A percentile compares a stretch with the other conserved stretches of the same genome.
These are phyloP conservation scores for Albizia julibrissin DNA, from an alignment of 306 rosid genomes.

Conservation along the genomic window DNA sequence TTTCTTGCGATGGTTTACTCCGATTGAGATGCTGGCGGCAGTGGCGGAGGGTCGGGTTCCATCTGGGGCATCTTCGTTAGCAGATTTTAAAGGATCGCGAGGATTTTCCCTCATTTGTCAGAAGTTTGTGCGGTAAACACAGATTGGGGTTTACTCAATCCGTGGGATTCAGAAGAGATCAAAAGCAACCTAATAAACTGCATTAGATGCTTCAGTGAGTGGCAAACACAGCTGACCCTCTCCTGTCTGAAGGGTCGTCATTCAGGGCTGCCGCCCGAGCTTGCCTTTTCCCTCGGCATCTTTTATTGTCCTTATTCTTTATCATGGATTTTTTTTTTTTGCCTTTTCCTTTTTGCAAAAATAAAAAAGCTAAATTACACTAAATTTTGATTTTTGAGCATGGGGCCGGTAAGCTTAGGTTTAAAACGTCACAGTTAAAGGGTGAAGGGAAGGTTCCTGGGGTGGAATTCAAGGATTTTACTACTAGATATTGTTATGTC, in stretches of 20 bases:
- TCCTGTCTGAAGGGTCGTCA: not conserved
- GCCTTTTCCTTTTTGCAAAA: too few relatives aligned
- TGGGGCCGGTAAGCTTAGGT: too few relatives aligned
- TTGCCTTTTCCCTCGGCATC: not conserved
- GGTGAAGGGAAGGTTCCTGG: too few relatives aligned
- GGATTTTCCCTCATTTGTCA: not conserved
- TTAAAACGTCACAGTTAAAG: too few relatives aligned
- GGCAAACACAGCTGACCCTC: not conserved
- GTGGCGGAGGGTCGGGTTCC: not conserved
- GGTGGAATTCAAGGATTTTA: too few relatives aligned
- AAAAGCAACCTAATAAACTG: not conserved
- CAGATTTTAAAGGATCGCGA: not conserved
- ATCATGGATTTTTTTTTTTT: too few relatives aligned
- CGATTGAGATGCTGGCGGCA: slow-evolving; percentile 25
- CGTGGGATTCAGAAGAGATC: not conserved
- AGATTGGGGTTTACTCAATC: not conserved
- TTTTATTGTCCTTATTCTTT: not conserved
- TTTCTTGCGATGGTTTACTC: slow-evolving; percentile 61
- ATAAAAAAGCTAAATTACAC: too few relatives aligned
- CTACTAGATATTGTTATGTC: too few relatives aligned
- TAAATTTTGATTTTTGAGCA: too few relatives aligned
- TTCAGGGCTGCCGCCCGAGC: not conserved
- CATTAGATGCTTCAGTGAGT: not conserved
- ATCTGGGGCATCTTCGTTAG: not conserved
- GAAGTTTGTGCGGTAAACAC: not conserved